A percentile compares a stretch with the other conserved stretches of the same genome.
Conservation (phyloP, 305 asterid species). For the Fraxinus floribunda region DNA sequence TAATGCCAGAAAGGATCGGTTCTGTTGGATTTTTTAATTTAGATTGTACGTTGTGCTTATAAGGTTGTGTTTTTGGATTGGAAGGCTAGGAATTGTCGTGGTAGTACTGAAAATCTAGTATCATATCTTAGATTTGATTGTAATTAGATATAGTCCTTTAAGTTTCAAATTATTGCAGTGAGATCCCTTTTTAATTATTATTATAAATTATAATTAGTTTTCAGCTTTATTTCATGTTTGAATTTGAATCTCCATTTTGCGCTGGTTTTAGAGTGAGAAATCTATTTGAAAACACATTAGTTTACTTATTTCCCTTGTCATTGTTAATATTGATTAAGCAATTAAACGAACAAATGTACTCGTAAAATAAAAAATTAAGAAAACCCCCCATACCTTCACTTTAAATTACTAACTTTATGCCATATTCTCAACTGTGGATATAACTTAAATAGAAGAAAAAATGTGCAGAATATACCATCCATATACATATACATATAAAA, state of each 20-base stretch:
- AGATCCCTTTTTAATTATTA: not conserved
- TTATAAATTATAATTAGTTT: not conserved
- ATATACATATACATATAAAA: not conserved
- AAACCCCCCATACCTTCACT: not conserved
- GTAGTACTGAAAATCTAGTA: slow-evolving; percentile 9
- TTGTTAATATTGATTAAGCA: not conserved
- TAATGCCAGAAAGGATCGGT: slow-evolving; percentile 29
- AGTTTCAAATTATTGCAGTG: not conserved
- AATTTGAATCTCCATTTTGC: not conserved
- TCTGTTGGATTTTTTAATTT: not conserved
- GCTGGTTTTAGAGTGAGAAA: not conserved
- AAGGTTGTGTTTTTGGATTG: slow-evolving; percentile 18
- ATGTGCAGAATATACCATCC: not conserved
- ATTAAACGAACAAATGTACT: not conserved
- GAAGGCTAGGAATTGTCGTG: slow-evolving; percentile 23
- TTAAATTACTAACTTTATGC: not conserved
- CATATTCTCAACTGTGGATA: not conserved
- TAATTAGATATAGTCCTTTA: slow-evolving; percentile 2
- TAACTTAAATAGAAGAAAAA: not conserved
- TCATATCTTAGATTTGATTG: not conserved
- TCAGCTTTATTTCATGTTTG: not conserved
- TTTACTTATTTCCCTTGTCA: not conserved
- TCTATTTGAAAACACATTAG: not conserved
- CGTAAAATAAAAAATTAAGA: not conserved
- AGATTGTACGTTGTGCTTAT: slow-evolving; percentile 7